Percentiles rank a stretch among this genome's conserved stretches.
Evolutionary conservation across 495 filamentous ascomycete genomes (phyloP).

Genomic region (Xylaria telfairii): DNA sequence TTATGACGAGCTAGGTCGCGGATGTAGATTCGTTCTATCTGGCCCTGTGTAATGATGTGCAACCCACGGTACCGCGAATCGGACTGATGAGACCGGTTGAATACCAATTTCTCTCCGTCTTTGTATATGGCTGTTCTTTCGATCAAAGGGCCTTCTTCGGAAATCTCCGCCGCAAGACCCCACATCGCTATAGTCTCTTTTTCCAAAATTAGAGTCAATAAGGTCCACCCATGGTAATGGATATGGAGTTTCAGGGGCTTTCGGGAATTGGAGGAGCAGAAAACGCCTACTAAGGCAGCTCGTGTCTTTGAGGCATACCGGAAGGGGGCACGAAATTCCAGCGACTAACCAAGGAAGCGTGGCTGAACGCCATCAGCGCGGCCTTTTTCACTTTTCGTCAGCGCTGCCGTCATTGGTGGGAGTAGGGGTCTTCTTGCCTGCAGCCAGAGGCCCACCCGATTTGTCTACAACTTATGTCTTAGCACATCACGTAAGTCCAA

Average conservation of each 20-base stretch:
- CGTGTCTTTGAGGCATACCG: not conserved
- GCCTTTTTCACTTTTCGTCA: conserved; percentile 9
- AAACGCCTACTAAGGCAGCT: not conserved
- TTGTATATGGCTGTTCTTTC: conserved; percentile 45
- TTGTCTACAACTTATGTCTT: conserved; percentile 31
- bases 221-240: not conserved
- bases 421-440: conserved; percentile 17
- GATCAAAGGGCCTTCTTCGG: conserved; percentile 48
- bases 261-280: not conserved
- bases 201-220: not conserved
- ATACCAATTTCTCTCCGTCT: conserved; percentile 40
- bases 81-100: conserved; percentile 37
- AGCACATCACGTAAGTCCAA: not conserved
- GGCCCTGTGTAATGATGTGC: conserved; percentile 49
- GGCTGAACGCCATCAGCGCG: conserved; percentile 47
- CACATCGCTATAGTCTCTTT: conserved; percentile 40
- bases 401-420: not conserved
- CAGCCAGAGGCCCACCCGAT: conserved; percentile 30
- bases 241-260: not conserved
- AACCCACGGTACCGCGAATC: conserved; percentile 47
- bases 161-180: conserved; percentile 44
- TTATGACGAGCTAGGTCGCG: conserved; percentile 44
- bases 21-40: conserved; percentile 47
- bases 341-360: conserved; percentile 34
- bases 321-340: not conserved